Percentiles rank a stretch among this genome's conserved stretches.
These are phyloP conservation scores for Boletus reticulatus DNA, from an alignment of 768 basidiomycete genomes.

Conservation along the genomic window DNA sequence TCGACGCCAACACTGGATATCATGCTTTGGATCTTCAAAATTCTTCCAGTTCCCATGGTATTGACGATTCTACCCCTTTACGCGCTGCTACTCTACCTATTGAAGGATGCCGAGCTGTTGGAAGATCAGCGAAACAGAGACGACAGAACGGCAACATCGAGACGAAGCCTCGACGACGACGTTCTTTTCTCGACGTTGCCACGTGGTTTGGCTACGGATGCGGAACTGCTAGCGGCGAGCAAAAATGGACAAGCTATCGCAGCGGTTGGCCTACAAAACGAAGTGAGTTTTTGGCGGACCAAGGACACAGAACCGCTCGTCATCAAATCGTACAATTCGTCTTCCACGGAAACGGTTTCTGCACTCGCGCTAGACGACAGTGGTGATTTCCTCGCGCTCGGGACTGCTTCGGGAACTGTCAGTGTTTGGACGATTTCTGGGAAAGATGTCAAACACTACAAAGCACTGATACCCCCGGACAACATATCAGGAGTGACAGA, in stretches of 20 bases:
- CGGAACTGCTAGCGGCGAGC: conserved; percentile 76
- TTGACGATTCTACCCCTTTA: conserved; percentile 74
- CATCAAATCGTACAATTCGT: conserved; percentile 48
- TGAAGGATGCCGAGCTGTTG: conserved; percentile 89
- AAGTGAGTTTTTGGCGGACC: conserved; percentile 67
- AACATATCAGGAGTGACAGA: conserved; percentile 51
- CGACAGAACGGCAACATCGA: conserved; percentile 39
- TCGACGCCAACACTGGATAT: conserved; percentile 52
- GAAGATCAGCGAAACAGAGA: conserved; percentile 76
- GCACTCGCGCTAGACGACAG: conserved; percentile 59
- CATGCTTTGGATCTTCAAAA: conserved; percentile 73
- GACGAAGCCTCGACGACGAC: conserved; percentile 38
- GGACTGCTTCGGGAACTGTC: conserved; percentile 65
- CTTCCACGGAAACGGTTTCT: conserved; percentile 49
- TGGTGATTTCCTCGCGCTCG: conserved; percentile 67
- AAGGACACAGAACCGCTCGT: conserved; percentile 39
- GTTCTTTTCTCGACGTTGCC: conserved; percentile 69
- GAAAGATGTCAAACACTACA: conserved; percentile 35
- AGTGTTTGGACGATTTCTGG: conserved; percentile 58
- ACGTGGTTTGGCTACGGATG: conserved; percentile 78
- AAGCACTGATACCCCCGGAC: conserved; percentile 41
- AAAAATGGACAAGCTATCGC: conserved; percentile 62
- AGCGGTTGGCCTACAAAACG: conserved; percentile 76
- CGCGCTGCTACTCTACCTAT: conserved; percentile 74
- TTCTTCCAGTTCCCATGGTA: conserved; percentile 82